Evolutionary conservation across 257 asterid species (phyloP), one percentile per base, ranked within the genome.

Genomic region (Fraxinus pennsylvanica): DNA sequence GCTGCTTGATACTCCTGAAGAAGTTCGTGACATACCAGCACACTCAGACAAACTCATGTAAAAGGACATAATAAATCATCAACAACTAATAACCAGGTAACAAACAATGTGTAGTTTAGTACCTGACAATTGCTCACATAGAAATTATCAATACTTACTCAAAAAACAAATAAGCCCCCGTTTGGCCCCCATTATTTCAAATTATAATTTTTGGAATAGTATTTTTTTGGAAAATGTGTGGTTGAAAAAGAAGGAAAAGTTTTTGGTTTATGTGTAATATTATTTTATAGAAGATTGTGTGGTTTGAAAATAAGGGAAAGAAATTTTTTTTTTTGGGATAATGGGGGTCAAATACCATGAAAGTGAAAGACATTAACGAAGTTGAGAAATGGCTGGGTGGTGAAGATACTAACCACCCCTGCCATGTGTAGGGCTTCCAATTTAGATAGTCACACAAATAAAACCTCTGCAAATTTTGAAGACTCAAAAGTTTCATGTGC

Each of bases 1-100:
- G 88, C 82, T 96, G 99, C 88, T 91, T 96, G 81, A 72, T 38
- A 68, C 84, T 86, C 91, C 99, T 96, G 91, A 78, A 87, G 57
- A 80, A 59, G 78, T 47, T 74, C 54, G 77, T 35, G 81, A 32
- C 73, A 74, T 61, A 43, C 59, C 70, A 78, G 68, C 21, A 45
- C 71, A n/a, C 66, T 57, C 27, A 61, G 14, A 73, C 43, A 73
- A 77, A 76, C 45, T 54, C 68, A 15, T 13, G 33, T 27, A 76
- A 72, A 70, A 22, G 78, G 32, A 72, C 21, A 36, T 13, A 71
- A 39, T 50, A 50, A 52, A 17, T 19, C 21, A 52, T 5, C 2
- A 6, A 9, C 6, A 2, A 19, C 9, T 52, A 19, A 17, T 52
- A 50, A 52, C 63, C 63, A 19, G 19, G 25, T 52, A 52, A 52